Conservation (phyloP, 2,329 filamentous ascomycete species). For the Scleromitrula shiraiana region DNA sequence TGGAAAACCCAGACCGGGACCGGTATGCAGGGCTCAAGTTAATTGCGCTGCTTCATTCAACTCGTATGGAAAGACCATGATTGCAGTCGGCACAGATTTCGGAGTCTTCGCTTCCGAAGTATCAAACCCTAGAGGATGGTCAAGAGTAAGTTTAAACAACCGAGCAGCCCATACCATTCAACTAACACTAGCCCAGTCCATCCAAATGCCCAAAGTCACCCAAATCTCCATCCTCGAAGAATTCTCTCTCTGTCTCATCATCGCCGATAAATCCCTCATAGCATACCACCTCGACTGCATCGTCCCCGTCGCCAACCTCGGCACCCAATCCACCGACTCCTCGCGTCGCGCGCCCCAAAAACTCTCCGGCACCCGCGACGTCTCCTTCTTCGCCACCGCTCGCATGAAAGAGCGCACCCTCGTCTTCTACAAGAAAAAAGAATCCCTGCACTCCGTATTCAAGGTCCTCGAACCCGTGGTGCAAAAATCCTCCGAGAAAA, state of each 20-base stretch:
- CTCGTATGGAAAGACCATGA: constrained; percentile 74
- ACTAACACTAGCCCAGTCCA: constrained; percentile 46
- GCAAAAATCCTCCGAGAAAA: constrained; percentile 84
- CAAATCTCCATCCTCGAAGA: constrained; percentile 94
- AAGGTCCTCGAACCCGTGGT: constrained; percentile 94
- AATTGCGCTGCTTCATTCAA: constrained; percentile 91
- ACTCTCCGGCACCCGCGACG: constrained; percentile 77
- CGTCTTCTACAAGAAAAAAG: constrained; percentile 95
- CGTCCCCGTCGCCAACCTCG: constrained; percentile 52
- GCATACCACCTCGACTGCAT: constrained; percentile 91
- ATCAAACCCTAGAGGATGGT: constrained; percentile 85
- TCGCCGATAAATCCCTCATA: constrained; percentile 84
- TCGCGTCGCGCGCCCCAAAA: constrained; percentile 83
- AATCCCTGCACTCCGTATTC: constrained; percentile 87
- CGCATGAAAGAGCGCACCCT: constrained; percentile 95
- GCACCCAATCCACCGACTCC: constrained; percentile 56
- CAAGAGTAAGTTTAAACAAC: constrained; percentile 55
- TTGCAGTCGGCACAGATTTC: constrained; percentile 91
- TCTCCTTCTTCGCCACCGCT: constrained; percentile 92
- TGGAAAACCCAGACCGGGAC: constrained; percentile 58
- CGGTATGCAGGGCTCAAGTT: constrained; percentile 77
- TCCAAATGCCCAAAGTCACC: constrained; percentile 66
- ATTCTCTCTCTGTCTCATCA: constrained; percentile 85
- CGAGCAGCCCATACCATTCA: background rate
- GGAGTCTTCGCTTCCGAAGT: constrained; percentile 87